Base-by-base conservation (phyloP, 73 alveolate genomes). In the Paramecium bursaria region DNA sequence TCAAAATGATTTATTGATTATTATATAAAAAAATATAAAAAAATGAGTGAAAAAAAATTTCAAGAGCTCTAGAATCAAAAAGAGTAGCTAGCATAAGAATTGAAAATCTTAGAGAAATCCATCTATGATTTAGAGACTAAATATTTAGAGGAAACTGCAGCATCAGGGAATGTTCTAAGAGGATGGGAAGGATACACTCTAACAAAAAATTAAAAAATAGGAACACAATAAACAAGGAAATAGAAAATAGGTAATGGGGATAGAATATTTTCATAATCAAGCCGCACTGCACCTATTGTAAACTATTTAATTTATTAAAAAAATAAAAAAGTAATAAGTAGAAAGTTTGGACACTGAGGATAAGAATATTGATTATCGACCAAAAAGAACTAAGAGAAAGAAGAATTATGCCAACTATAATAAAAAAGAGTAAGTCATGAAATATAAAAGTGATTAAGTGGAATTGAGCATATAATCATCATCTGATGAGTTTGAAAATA, bases 121-220 rank as follows among this genome's bases (percentile, higher is more conserved):
- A 57, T 57, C 1, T 57, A 29, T 29, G 76, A 57, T 57, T 57
- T 57, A 44, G 76, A 57, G 31, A 57, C 76, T 10, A 57, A 29
- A 57, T 57, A 57, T 57, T 29, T 57, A n/a, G 76, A 57, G 31
- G 76, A 57, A 57, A 57, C 76, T 29, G 76, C 76, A 25, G 47
- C 49, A 4, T 29, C 76, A n/a, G 76, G 76, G 21, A 57, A 57
- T 57, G 49, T 57, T 11, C 26, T 57, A 9, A 57, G 31, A 27
- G 76, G 76, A 26, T 57, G 76, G 76, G 76, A 29, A 57, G 76
- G 49, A 0, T 57, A 57, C 31, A 26, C 49, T 2, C 11, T 26
- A 0, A 57, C 31, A 29, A 57, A 57, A 29, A 57, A 50, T 14
- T 27, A 30, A 4, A 57, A 57, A 57, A 4, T 26, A 9, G 31